Evolutionary conservation across 495 filamentous ascomycete species (phyloP).

Genomic region (Hypoxylon lienhwacheense): DNA sequence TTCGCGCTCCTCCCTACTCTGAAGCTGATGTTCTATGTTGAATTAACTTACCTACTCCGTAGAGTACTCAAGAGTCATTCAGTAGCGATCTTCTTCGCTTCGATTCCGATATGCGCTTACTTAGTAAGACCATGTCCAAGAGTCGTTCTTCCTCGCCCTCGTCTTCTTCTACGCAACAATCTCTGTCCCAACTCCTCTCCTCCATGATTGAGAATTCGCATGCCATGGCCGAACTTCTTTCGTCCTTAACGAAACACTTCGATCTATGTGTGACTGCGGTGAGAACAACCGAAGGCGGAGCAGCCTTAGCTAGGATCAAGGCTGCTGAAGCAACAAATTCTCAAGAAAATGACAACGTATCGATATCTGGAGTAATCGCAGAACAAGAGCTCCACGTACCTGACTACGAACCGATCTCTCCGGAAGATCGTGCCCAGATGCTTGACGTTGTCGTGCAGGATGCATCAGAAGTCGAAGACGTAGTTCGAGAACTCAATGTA

Average conservation of each 20-base stretch:
- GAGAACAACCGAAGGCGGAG: slow-evolving; percentile 88
- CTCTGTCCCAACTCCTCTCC: slow-evolving; percentile 68
- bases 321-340: slow-evolving; percentile 58
- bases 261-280: slow-evolving; percentile 93
- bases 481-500: slow-evolving; percentile 79
- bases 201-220: slow-evolving; percentile 75
- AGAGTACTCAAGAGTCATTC: slow-evolving; percentile 62
- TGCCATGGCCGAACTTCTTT: slow-evolving; percentile 78
- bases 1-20: neutral
- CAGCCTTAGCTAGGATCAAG: slow-evolving; percentile 63
- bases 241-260: slow-evolving; percentile 86
- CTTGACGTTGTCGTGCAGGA: slow-evolving; percentile 80
- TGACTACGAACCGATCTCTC: slow-evolving; percentile 68
- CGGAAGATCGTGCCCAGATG: slow-evolving; percentile 80
- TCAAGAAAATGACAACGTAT: slow-evolving; percentile 63
- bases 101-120: slow-evolving; percentile 58
- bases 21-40: slow-evolving; percentile 5
- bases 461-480: slow-evolving; percentile 84
- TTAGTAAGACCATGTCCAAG: slow-evolving; percentile 44
- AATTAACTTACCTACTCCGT: slow-evolving; percentile 17
- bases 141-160: slow-evolving; percentile 41
- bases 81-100: slow-evolving; percentile 65
- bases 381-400: slow-evolving; percentile 60
- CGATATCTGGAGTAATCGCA: slow-evolving; percentile 58
- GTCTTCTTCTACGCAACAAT: slow-evolving; percentile 47